phyloP scores from a whole-genome alignment of 345 rosid genomes.

The Linum tenue region DNA sequence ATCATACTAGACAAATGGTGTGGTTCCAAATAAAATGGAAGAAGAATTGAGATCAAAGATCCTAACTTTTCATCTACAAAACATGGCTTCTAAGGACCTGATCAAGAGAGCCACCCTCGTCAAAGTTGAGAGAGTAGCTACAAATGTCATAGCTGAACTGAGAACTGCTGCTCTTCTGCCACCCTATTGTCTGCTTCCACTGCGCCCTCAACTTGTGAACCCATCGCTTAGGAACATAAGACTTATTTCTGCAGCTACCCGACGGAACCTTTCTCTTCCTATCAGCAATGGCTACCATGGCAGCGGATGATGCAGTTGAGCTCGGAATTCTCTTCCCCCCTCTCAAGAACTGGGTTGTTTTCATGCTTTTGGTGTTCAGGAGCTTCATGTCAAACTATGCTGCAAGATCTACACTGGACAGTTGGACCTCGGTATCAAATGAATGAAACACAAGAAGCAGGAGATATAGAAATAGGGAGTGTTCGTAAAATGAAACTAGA shows the following conservation, averaged over 20 bases:
- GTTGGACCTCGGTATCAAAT: neutral
- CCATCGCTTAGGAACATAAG: slow-evolving; percentile 13
- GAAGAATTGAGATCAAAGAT: no score
- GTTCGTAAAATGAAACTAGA: no score
- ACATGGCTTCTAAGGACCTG: neutral
- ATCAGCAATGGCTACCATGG: slow-evolving; percentile 14
- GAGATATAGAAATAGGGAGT: neutral
- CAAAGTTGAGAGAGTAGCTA: slow-evolving; percentile 29
- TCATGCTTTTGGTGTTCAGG: slow-evolving; percentile 7
- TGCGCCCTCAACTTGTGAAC: slow-evolving; percentile 19
- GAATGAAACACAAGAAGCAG: neutral
- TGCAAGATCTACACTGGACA: neutral
- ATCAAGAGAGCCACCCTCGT: slow-evolving; percentile 18
- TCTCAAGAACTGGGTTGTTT: slow-evolving; percentile 18
- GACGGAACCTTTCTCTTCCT: slow-evolving; percentile 4
- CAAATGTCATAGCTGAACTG: slow-evolving; percentile 26
- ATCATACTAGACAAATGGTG: no score
- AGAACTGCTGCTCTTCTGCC: slow-evolving; percentile 12
- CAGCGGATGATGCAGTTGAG: slow-evolving; percentile 4
- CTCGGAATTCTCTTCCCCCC: slow-evolving; percentile 20
- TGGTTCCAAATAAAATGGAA: no score
- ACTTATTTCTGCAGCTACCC: slow-evolving; percentile 5
- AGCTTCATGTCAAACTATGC: slow-evolving; percentile 12
- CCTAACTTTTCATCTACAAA: no score
- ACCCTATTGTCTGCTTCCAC: slow-evolving; percentile 19